These are phyloP conservation scores for Garcia nutans DNA, from an alignment of 345 rosid genomes.

Conservation along the genomic window DNA sequence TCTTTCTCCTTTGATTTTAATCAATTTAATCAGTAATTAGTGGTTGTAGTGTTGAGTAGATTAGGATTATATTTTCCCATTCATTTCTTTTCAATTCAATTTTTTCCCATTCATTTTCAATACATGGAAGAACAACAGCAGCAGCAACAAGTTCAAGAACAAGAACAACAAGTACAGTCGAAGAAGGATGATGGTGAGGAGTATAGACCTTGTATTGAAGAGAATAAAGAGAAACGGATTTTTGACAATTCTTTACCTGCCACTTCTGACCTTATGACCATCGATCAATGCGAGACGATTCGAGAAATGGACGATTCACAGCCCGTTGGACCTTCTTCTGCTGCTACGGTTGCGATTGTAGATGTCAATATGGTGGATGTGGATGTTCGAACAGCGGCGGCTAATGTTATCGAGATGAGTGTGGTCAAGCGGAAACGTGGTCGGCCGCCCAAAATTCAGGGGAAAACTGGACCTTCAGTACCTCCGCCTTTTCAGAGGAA, in stretches of 20 bases:
- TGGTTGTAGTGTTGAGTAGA: too few species aligned
- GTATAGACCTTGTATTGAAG: slow-evolving; percentile 25
- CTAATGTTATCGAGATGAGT: slow-evolving; percentile 22
- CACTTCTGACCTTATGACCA: slow-evolving; percentile 42
- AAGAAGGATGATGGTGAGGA: slow-evolving; percentile 15
- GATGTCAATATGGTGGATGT: slow-evolving; percentile 18
- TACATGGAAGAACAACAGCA: slow-evolving; percentile 42
- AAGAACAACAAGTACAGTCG: slow-evolving; percentile 26
- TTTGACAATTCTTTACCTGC: slow-evolving; percentile 33
- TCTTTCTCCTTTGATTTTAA: background rate
- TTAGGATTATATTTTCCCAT: too few species aligned
- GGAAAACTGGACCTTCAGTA: slow-evolving; percentile 15
- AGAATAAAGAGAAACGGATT: background rate
- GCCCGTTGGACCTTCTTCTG: slow-evolving; percentile 36
- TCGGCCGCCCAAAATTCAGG: slow-evolving; percentile 57
- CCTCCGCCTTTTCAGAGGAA: slow-evolving; percentile 29
- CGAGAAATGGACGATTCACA: slow-evolving; percentile 40
- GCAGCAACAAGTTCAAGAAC: too few species aligned
- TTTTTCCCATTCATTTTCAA: background rate
- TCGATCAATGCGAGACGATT: slow-evolving; percentile 55
- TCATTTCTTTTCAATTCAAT: slow-evolving; percentile 8
- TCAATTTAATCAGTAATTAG: background rate
- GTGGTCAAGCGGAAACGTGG: slow-evolving; percentile 68
- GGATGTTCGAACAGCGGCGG: slow-evolving; percentile 20
- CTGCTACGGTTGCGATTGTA: slow-evolving; percentile 15